Evolutionary conservation across 225 moss, liverwort and hornwort species (phyloP), one percentile per base, ranked within the genome.

Genomic region (Lunularia cruciata): DNA sequence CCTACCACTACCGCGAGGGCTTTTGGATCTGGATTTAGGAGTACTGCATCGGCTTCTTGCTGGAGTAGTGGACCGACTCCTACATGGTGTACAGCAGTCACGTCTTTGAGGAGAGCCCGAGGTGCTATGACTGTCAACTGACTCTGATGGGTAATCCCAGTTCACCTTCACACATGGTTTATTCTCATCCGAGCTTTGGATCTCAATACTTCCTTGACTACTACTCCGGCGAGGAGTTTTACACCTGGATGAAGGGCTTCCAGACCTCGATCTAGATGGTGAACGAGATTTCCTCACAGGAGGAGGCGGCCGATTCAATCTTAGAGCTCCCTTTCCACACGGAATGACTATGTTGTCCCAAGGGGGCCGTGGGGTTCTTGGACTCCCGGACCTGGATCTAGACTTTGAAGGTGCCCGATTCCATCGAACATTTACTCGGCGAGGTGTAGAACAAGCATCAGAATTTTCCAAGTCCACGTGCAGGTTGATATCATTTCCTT

Each of bases 351-450:
- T n/a, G 11, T 57, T 57, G 56, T 69, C 25, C 37, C 69, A 55
- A 3, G 64, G 32, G 0, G 58, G 65, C 23, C 77, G 66, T 37
- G 42, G 51, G 19, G 26, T 40, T 20, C 19, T 58, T 6, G 62
- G 55, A 57, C 28, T 57, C 13, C 23, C 18, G 36, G 59, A 72
- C 26, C 53, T 35, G 22, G 57, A 71, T 42, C 51, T 38, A n/a
- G 30, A 38, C 14, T 38, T 51, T 3, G 73, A 26, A 16, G 71
- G 62, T 30, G 52, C 38, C 46, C 40, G 33, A 52, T 57, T 37
- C 36, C 73, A 76, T 70, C 38, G 77, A 62, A 67, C 25, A 52
- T 67, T 57, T 65, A 56, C 43, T 48, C 64, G 80, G 54, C 32
- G 81, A 64, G 35, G 77, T 62, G 55, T 81, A 52, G 54, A 77